Evolutionary conservation across 2,329 filamentous ascomycete species (phyloP), one percentile per base, ranked within the genome.

Genomic region (Pseudogymnoascus sp.): DNA sequence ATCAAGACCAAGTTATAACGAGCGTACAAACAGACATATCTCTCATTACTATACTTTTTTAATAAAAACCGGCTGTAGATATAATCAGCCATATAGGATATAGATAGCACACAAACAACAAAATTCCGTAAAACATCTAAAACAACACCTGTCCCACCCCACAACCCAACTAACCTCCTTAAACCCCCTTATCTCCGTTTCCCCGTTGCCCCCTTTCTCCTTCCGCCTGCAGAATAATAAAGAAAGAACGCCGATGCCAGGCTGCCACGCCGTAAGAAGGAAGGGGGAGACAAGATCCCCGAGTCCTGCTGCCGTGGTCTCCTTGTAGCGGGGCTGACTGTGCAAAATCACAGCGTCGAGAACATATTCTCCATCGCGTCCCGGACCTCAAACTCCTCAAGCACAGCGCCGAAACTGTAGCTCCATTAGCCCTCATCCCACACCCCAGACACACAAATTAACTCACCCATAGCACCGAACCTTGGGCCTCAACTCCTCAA

Each of bases 381-480:
- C 12, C 77, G 76, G 40, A 83, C 75, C 69, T 83, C 81, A 64
- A 89, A 89, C 67, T 89, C 85, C 72, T 89, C 86, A 65, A 89
- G 77, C 0, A 89, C 86, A 34, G 86, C 86, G 31, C 86, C 86
- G 69, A 89, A 89, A 5, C 83, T 84, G 66, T 18, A 45, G 26
- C n/a, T 42, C 14, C 12, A 36, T 73, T 45, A 74, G 68, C 63
- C 67, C 54, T 18, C 37, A 16, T 3, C 18, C 39, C n/a, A 42
- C 14, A 51, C 12, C 21, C 45, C 23, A 47, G 63, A 57, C 34
- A 63, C 63, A 11, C n/a, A 63, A 14, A 45, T 3, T n/a, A 40
- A 82, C 88, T 72, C 78, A 93, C 90, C 95, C 95, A 75, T 97
- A 97, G 75, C 95, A 97, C 67, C 92, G 84, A 64, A 96, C 86